Conservation (phyloP, 768 basidiomycete species). For the Podaxis mareebaensis region DNA sequence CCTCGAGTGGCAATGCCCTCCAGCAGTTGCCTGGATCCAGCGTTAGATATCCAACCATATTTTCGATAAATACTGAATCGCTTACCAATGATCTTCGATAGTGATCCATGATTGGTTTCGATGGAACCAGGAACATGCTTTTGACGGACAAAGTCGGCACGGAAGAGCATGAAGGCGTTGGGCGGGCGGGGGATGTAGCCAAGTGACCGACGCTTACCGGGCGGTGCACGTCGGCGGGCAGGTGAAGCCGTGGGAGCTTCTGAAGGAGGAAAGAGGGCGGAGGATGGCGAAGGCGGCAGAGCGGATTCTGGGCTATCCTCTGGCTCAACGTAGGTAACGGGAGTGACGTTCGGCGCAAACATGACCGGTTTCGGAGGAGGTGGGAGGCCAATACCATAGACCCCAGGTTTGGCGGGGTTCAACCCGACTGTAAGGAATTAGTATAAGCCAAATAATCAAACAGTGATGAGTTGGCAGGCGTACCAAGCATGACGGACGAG, state of each 20-base stretch:
- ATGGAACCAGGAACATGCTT: constrained; percentile 79
- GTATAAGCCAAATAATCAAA: background rate
- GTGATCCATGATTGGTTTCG: constrained; percentile 73
- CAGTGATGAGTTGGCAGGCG: background rate
- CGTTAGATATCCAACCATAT: constrained; percentile 21
- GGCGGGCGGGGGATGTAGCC: constrained; percentile 80
- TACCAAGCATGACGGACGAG: constrained; percentile 16
- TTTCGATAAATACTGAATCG: constrained; percentile 17
- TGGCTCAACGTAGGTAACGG: constrained; percentile 24
- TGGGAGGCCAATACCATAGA: constrained; percentile 24
- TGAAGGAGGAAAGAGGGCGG: constrained; percentile 25
- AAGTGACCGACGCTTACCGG: constrained; percentile 58
- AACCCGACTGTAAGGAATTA: constrained; percentile 7
- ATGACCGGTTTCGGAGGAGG: constrained; percentile 25
- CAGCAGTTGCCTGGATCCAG: constrained; percentile 62
- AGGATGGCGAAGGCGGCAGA: constrained; percentile 13
- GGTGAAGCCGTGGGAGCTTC: constrained; percentile 19
- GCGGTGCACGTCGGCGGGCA: constrained; percentile 37
- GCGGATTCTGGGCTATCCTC: constrained; percentile 19
- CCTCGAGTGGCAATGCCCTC: constrained; percentile 67
- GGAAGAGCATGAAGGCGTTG: constrained; percentile 87
- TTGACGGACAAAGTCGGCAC: constrained; percentile 77
- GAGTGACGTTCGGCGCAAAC: constrained; percentile 33
- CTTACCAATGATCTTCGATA: constrained; percentile 71
- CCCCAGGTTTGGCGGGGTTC: constrained; percentile 29